Evolutionary conservation across 352 stramenopile genomes (phyloP).

Genomic region (Phytophthora pisi): DNA sequence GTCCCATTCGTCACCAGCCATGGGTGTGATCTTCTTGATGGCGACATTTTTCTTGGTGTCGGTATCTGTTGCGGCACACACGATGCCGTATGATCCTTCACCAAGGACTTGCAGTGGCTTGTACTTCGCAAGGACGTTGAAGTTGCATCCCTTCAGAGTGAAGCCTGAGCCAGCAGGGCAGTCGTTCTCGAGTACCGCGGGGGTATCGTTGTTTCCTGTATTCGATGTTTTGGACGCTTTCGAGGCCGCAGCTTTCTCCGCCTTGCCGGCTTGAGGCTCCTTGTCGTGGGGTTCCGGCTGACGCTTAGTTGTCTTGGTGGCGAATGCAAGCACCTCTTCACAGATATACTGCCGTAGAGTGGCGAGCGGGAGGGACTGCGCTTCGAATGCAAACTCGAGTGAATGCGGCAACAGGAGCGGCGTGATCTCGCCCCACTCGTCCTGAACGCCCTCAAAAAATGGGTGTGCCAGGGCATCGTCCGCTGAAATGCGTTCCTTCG

Average conservation of each 20-base stretch:
- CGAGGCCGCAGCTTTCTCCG: constrained; percentile 14
- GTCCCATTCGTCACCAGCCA: constrained; percentile 89
- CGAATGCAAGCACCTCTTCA: constrained; percentile 75
- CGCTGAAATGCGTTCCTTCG: constrained; percentile 89
- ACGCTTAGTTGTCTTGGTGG: constrained; percentile 24
- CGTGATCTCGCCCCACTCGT: constrained; percentile 84
- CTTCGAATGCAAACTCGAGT: constrained; percentile 85
- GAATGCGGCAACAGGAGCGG: constrained; percentile 69
- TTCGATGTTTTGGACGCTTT: neutral
- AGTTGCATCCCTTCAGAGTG: constrained; percentile 83
- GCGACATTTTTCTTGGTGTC: constrained; percentile 82
- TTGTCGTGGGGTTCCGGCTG: constrained; percentile 35
- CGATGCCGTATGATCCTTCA: constrained; percentile 93
- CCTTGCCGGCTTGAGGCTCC: constrained; percentile 19
- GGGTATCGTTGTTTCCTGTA: constrained; percentile 27
- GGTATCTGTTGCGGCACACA: constrained; percentile 84
- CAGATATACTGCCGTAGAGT: constrained; percentile 83
- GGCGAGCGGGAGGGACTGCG: constrained; percentile 69
- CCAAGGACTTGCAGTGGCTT: constrained; percentile 86
- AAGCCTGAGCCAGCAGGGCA: constrained; percentile 66
- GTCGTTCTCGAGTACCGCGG: constrained; percentile 57
- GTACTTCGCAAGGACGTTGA: constrained; percentile 85
- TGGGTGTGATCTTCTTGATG: constrained; percentile 94
- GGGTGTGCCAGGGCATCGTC: constrained; percentile 88
- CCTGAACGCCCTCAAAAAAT: constrained; percentile 90